phyloP scores from a whole-genome alignment of 2,329 filamentous ascomycete genomes.

The Neobulgaria alba region DNA sequence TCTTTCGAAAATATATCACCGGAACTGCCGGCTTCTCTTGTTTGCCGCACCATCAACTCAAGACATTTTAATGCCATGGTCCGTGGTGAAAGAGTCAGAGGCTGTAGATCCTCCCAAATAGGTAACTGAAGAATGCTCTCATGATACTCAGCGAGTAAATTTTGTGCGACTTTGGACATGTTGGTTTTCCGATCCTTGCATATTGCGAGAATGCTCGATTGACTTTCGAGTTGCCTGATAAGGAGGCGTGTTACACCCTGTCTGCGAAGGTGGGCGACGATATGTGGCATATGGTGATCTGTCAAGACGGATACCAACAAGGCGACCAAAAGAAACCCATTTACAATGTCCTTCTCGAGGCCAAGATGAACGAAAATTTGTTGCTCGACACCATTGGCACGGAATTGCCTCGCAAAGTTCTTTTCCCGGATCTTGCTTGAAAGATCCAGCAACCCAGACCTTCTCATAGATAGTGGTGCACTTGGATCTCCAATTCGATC shows the following conservation, averaged over 20 bases:
- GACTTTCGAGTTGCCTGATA: constrained; percentile 41
- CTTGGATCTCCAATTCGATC: constrained; percentile 49
- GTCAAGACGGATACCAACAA: constrained; percentile 55
- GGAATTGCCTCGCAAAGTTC: constrained; percentile 59
- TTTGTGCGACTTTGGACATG: constrained; percentile 56
- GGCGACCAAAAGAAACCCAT: constrained; percentile 55
- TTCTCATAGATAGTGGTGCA: constrained; percentile 42
- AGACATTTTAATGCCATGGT: constrained; percentile 55
- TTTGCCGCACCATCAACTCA: constrained; percentile 46
- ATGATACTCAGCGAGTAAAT: constrained; percentile 46
- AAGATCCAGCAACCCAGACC: constrained; percentile 51
- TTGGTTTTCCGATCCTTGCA: constrained; percentile 58
- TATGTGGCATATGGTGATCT: constrained; percentile 50
- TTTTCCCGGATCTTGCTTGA: constrained; percentile 52
- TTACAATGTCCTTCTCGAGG: constrained; percentile 50
- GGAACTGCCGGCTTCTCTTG: constrained; percentile 39
- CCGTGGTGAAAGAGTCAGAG: constrained; percentile 49
- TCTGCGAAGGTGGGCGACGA: constrained; percentile 46
- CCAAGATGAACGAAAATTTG: constrained; percentile 56
- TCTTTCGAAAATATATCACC: constrained; percentile 40
- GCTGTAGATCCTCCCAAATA: constrained; percentile 50
- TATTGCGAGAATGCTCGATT: constrained; percentile 50
- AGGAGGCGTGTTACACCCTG: constrained; percentile 49
- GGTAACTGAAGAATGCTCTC: constrained; percentile 41
- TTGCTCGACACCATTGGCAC: constrained; percentile 64